A percentile compares a stretch with the other conserved stretches of the same genome.
Evolutionary conservation across 208 protist species (phyloP).

Genomic region (Leishmania major): DNA sequence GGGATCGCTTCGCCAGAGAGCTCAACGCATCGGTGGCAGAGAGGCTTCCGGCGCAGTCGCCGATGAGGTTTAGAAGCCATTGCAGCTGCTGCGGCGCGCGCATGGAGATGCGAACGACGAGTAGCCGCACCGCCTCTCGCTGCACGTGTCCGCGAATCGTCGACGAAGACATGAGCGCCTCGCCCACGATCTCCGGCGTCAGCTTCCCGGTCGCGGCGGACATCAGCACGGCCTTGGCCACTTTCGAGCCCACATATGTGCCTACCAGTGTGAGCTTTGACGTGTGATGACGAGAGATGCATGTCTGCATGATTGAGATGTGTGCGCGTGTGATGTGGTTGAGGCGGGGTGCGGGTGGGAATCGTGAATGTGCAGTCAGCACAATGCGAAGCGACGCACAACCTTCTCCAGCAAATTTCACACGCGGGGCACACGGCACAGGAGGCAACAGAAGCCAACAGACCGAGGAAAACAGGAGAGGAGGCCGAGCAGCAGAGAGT

Average conservation of each 20-base stretch:
- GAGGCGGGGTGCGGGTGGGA: neutral
- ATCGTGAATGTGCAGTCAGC: neutral
- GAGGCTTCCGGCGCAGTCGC: constrained; percentile 18
- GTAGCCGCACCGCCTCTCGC: constrained; percentile 41
- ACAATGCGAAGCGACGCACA: neutral
- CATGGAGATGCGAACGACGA: constrained; percentile 45
- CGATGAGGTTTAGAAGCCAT: constrained; percentile 36
- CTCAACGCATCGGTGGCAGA: constrained; percentile 35
- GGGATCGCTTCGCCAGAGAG: constrained; percentile 42
- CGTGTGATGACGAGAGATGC: constrained; percentile 16
- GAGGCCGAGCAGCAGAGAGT: neutral
- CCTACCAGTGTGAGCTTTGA: constrained; percentile 37
- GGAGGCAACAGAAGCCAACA: constrained; percentile 1
- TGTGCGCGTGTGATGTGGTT: neutral
- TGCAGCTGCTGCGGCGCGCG: constrained; percentile 31
- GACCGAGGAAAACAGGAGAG: neutral
- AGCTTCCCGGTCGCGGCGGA: constrained; percentile 34
- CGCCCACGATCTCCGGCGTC: constrained; percentile 53
- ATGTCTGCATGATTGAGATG: constrained; percentile 11
- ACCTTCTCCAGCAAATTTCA: neutral
- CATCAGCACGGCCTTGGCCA: constrained; percentile 43
- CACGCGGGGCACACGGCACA: neutral
- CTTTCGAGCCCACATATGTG: constrained; percentile 33
- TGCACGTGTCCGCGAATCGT: constrained; percentile 54
- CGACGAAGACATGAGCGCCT: constrained; percentile 44